Evolutionary conservation across 495 filamentous ascomycete species (phyloP).

Genomic region (Massariosphaeria phaeospora): DNA sequence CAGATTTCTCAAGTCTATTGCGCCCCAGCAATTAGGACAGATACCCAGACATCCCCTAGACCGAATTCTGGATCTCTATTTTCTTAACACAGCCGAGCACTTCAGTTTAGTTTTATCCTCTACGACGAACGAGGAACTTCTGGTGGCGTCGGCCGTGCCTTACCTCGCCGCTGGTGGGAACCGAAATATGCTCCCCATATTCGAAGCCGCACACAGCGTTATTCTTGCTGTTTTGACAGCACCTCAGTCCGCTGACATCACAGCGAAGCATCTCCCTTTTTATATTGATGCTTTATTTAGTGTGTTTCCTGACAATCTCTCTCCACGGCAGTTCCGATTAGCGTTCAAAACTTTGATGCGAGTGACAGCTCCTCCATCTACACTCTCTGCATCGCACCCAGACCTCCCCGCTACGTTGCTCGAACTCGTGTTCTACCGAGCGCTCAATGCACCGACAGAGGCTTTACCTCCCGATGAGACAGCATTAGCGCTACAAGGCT

Average conservation of each 20-base stretch:
- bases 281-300: conserved; percentile 82
- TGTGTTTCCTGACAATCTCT: conserved; percentile 80
- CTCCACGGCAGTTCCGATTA: conserved; percentile 83
- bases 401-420: conserved; percentile 72
- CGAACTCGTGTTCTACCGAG: conserved; percentile 71
- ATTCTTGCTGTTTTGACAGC: conserved; percentile 78
- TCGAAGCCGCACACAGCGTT: conserved; percentile 87
- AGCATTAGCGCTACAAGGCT: conserved; percentile 29
- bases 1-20: conserved; percentile 63
- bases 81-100: conserved; percentile 84
- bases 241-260: conserved; percentile 66
- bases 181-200: conserved; percentile 59
- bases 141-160: conserved; percentile 66
- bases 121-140: conserved; percentile 61
- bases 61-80: conserved; percentile 79
- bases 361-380: conserved; percentile 77
- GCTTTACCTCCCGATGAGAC: conserved; percentile 42
- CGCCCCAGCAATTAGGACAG: conserved; percentile 52
- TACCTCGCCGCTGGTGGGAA: conserved; percentile 69
- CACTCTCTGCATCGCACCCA: conserved; percentile 64
- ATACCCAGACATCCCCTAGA: conserved; percentile 74
- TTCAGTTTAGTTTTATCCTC: conserved; percentile 67
- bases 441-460: conserved; percentile 51
- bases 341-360: conserved; percentile 87
- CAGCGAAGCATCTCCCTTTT: conserved; percentile 70